phyloP scores from a whole-genome alignment of 805 yeast genomes.

The Wickerhamiella nectarea region DNA sequence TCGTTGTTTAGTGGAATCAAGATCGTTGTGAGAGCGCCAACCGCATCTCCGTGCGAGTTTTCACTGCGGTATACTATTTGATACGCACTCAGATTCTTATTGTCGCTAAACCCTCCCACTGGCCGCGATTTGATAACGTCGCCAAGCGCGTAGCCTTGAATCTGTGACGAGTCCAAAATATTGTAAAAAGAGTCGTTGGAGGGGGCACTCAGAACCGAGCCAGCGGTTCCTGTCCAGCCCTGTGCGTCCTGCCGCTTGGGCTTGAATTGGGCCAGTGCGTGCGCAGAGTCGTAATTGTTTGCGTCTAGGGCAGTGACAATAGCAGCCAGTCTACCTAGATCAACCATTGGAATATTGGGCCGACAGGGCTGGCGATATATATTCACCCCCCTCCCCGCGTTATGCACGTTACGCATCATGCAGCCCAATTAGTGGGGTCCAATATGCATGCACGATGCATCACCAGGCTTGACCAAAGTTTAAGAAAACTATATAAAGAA shows the following conservation, averaged over 20 bases:
- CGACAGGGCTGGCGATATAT: neutral
- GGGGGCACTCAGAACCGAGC: conserved; percentile 11
- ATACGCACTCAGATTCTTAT: conserved; percentile 4
- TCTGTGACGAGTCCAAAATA: neutral
- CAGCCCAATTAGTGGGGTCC: too few relatives aligned
- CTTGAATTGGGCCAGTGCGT: neutral
- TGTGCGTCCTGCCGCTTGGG: neutral
- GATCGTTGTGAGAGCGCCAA: conserved; percentile 13
- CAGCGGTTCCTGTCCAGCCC: conserved; percentile 14
- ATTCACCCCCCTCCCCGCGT: neutral
- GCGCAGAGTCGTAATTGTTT: neutral
- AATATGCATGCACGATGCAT: too few relatives aligned
- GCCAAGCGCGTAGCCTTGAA: conserved; percentile 6
- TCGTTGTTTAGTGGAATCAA: conserved; percentile 11
- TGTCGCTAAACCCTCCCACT: conserved; percentile 12
- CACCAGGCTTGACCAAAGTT: too few relatives aligned
- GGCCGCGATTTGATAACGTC: conserved; percentile 10
- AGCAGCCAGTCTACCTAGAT: conserved; percentile 1
- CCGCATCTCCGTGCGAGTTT: conserved; percentile 8
- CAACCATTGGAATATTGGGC: neutral
- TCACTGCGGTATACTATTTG: conserved; percentile 14
- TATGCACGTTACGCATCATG: too few relatives aligned
- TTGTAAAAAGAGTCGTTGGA: conserved; percentile 15
- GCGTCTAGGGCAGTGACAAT: neutral
- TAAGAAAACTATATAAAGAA: too few relatives aligned